Percentiles rank a stretch among this genome's conserved stretches.
Conservation (phyloP, 208 protist species). For the Tritrichomonas foetus region DNA sequence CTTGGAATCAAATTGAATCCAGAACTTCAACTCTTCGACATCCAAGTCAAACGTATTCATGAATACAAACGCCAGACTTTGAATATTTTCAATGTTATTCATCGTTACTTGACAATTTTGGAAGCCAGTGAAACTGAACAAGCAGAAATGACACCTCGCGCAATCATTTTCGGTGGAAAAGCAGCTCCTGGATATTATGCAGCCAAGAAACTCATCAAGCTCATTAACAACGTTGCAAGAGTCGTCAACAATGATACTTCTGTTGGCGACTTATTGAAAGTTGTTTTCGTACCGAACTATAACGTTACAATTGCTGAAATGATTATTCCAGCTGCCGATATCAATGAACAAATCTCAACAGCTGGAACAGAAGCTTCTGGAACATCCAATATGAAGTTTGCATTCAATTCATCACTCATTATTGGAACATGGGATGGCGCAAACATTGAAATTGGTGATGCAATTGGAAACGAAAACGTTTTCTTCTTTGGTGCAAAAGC, state of each 20-base stretch:
- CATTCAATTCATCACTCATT: conserved; percentile 71
- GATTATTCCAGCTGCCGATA: conserved; percentile 73
- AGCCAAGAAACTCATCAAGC: conserved; percentile 74
- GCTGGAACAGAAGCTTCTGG: conserved; percentile 74
- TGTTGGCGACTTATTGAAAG: conserved; percentile 62
- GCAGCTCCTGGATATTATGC: conserved; percentile 70
- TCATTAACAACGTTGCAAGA: conserved; percentile 71
- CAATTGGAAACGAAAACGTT: conserved; percentile 69
- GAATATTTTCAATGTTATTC: conserved; percentile 68
- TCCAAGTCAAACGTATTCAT: conserved; percentile 76
- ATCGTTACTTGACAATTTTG: conserved; percentile 63
- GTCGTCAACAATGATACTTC: conserved; percentile 67
- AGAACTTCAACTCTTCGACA: conserved; percentile 61
- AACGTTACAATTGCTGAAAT: conserved; percentile 70
- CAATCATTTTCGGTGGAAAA: conserved; percentile 70
- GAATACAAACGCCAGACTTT: conserved; percentile 79
- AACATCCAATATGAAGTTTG: conserved; percentile 78
- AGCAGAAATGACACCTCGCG: neutral
- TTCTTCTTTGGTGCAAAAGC: conserved; percentile 67
- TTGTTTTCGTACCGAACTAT: conserved; percentile 77
- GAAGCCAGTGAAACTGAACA: conserved; percentile 50
- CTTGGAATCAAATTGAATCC: neutral
- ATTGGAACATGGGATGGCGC: conserved; percentile 76
- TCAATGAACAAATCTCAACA: conserved; percentile 76
- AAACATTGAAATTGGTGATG: conserved; percentile 73